A percentile compares a stretch with the other conserved stretches of the same genome.
Conservation (phyloP, 768 basidiomycete genomes). For the Termitomyces sp. region DNA sequence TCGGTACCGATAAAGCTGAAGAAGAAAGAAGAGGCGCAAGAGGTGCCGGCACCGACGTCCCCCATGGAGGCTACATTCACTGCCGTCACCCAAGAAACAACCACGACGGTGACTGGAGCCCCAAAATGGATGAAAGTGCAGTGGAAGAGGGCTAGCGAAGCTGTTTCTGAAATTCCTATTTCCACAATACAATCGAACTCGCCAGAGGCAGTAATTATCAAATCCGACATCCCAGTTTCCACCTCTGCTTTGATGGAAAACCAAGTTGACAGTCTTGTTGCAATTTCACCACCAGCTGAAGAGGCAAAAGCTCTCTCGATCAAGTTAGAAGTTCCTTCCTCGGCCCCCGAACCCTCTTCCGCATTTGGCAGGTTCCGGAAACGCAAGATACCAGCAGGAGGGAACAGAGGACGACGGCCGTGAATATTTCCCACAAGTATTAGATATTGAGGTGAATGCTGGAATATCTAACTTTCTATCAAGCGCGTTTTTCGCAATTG, state of each 20-base stretch:
- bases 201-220: neutral
- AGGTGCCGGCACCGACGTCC: constrained; percentile 2
- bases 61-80: neutral
- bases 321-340: constrained; percentile 3
- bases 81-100: neutral
- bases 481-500: too few relatives aligned
- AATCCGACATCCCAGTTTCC: neutral
- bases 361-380: constrained; percentile 24
- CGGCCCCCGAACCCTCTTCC: neutral
- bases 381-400: constrained; percentile 22
- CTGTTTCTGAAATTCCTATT: neutral
- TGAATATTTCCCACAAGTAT: neutral
- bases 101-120: constrained; percentile 9
- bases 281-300: neutral
- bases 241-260: neutral
- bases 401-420: constrained; percentile 15
- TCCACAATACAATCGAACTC: neutral
- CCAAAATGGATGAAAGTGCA: constrained; percentile 31
- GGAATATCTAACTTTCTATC: too few relatives aligned
- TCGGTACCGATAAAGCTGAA: constrained; percentile 61
- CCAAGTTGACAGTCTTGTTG: neutral
- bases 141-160: constrained; percentile 24
- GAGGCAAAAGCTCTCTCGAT: neutral
- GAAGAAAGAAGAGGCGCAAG: constrained; percentile 41
- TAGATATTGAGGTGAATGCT: too few relatives aligned